Evolutionary conservation across 345 rosid species (phyloP), one percentile per base, ranked within the genome.

Genomic region (Eucalyptus cladocalyx): DNA sequence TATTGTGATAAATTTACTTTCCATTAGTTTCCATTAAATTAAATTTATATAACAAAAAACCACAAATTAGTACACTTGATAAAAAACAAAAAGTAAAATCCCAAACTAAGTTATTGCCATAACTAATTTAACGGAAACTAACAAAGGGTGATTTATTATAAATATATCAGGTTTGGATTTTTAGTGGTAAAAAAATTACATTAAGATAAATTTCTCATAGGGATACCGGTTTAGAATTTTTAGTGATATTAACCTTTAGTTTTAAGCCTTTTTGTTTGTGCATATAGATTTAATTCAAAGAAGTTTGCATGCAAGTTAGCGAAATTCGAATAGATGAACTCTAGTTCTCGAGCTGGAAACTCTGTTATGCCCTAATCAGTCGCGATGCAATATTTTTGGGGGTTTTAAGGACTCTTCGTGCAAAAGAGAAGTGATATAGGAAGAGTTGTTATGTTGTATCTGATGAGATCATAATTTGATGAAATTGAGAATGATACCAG

Each of bases 11-110:
- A 21, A 53, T 53, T 53, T 21, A 53, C 1, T 0, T 53, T 53
- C 5, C 0, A 8, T 53, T 21, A 19, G 11, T 2, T 53, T 53
- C 0, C 58, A 8, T 4, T 53, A 53, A 53, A 53, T 53, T 19
- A 53, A 53, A 19, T 53, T 53, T 53, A 53, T 53, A 53, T 19
- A 1, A 53, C 0, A 0, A 53, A 53, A 53, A 53, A 1, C 0
- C 0, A 19, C 4, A 53, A 53, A 53, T 0, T 53, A 0, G 5
- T 53, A 53, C 0, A 53, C 5, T 0, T 8, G 0, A n/a, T 53
- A 0, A 8, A 0, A 53, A 53, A 53, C 0, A 53, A 0, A 21
- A 0, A 0, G 1, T 53, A 53, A 53, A 53, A 53, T 5, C 11
- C 4, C 0, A 53, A 19, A 53, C 0, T 4, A 0, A 0, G n/a